A percentile compares a stretch with the other conserved stretches of the same genome.
These are phyloP conservation scores for Peterozyma toletana DNA, from an alignment of 805 yeast genomes.

Conservation along the genomic window DNA sequence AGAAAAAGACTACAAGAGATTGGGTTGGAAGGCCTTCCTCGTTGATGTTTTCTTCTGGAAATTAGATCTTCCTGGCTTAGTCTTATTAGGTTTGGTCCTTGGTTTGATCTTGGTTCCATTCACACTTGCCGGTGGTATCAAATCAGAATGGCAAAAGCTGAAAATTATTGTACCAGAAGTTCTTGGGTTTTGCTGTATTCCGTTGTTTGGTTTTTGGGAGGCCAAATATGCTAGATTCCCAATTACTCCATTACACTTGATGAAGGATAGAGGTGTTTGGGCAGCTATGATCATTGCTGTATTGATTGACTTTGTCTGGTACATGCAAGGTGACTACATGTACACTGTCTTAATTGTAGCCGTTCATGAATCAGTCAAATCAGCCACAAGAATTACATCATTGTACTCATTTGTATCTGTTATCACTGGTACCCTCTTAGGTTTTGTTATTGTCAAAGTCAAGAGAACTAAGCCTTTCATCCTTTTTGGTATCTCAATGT, in stretches of 20 bases:
- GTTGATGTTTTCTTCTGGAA: conserved; percentile 49
- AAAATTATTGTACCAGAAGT: conserved; percentile 64
- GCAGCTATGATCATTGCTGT: conserved; percentile 53
- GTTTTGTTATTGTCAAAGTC: conserved; percentile 40
- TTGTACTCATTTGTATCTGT: conserved; percentile 62
- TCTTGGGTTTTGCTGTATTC: conserved; percentile 54
- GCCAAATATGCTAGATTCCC: conserved; percentile 48
- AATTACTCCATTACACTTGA: conserved; percentile 48
- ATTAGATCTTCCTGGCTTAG: conserved; percentile 56
- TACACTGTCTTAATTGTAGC: conserved; percentile 63
- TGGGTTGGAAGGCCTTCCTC: conserved; percentile 23
- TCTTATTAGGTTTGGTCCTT: conserved; percentile 45
- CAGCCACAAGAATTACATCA: conserved; percentile 63
- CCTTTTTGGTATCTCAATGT: conserved; percentile 47
- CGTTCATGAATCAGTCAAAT: conserved; percentile 45
- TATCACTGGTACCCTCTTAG: conserved; percentile 50
- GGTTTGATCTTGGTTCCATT: conserved; percentile 68
- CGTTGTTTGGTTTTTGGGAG: conserved; percentile 59
- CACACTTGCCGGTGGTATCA: conserved; percentile 65
- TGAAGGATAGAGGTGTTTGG: conserved; percentile 70
- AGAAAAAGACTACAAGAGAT: conserved; percentile 14
- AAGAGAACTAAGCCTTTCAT: conserved; percentile 55
- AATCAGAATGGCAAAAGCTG: conserved; percentile 49
- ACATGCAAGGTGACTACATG: conserved; percentile 64
- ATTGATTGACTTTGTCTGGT: conserved; percentile 53